Evolutionary conservation across 2,329 filamentous ascomycete genomes (phyloP).

Genomic region (Bipolaris bicolor): DNA sequence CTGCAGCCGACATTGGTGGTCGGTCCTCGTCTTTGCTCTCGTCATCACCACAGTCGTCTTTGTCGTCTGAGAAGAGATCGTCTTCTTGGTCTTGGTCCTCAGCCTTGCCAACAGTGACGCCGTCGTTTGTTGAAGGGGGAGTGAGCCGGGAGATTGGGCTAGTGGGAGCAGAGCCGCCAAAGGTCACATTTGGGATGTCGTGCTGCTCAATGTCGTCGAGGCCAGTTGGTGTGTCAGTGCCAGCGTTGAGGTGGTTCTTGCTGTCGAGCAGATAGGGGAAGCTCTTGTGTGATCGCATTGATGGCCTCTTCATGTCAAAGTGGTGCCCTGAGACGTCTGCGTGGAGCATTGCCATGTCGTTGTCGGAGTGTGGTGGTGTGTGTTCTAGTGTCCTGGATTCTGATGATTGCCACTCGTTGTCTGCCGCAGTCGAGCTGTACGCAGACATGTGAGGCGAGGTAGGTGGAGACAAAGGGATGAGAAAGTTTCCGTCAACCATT

Average conservation of each 20-base stretch:
- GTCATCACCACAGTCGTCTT: constrained; percentile 42
- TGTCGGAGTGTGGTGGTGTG: constrained; percentile 43
- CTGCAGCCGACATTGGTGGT: constrained; percentile 54
- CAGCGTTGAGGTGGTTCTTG: constrained; percentile 39
- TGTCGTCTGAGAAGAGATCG: constrained; percentile 50
- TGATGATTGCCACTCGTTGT: constrained; percentile 53
- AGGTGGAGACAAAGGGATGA: constrained; percentile 57
- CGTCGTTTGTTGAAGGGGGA: constrained; percentile 52
- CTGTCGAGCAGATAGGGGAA: constrained; percentile 51
- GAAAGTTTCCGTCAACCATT: constrained; percentile 55
- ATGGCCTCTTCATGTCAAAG: constrained; percentile 48
- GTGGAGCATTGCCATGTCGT: constrained; percentile 49
- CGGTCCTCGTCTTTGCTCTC: constrained; percentile 41
- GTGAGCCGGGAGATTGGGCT: constrained; percentile 55
- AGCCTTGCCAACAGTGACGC: constrained; percentile 42
- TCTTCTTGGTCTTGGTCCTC: constrained; percentile 46
- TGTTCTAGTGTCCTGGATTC: constrained; percentile 46
- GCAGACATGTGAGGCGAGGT: constrained; percentile 59
- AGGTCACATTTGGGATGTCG: constrained; percentile 46
- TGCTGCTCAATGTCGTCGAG: constrained; percentile 46
- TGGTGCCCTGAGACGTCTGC: constrained; percentile 44
- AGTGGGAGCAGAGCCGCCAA: constrained; percentile 53
- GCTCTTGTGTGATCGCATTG: constrained; percentile 53
- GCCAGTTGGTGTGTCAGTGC: constrained; percentile 37
- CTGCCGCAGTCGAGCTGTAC: constrained; percentile 51